Evolutionary conservation across 306 rosid genomes (phyloP), one percentile per base, ranked within the genome.

Genomic region (Glycine latifolia): DNA sequence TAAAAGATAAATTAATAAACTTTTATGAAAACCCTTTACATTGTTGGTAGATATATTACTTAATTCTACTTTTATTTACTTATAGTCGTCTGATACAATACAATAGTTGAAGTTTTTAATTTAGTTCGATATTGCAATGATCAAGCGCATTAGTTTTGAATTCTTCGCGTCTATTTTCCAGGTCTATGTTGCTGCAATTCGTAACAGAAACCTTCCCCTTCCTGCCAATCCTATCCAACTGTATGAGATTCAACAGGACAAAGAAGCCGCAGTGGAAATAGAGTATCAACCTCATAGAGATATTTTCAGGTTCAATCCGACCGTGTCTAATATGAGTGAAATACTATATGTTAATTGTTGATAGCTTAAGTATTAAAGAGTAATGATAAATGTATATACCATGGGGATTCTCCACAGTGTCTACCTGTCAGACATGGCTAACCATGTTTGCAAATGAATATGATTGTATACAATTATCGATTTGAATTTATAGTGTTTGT

Each of bases 151-250:
- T 74, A 7, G 79, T 56, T 72, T 17, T 76, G 31, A 35, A 60
- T 35, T 10, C 6, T 60, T 13, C 13, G 3, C 67, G 6, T 58
- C 49, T 37, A 53, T 11, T 72, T 83, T 84, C 17, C 80, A 94
- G 98, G 98, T 95, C 33, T 92, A 87, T 11, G 81, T 89, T 58
- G 97, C 94, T 13, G 98, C 98, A 62, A 74, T 90, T 53, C 95
- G 92, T 46, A 92, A 95, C 75, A 86, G 90, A 87, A 91, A 95
- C 52, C 94, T 95, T 35, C 81, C 74, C 4, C 88, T 92, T 74
- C 97, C 98, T 7, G 84, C 79, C 62, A 85, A 92, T 73, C 83
- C 88, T 49, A 44, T 53, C 52, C 79, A 90, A 35, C 86, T 95
- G 43, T 92, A 90, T 33, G 97, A 95, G 89, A 85, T 87, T 44